A percentile compares a stretch with the other conserved stretches of the same genome.
Evolutionary conservation across 192 early-diverging fungal species (phyloP).

Genomic region (Podila minutissima): DNA sequence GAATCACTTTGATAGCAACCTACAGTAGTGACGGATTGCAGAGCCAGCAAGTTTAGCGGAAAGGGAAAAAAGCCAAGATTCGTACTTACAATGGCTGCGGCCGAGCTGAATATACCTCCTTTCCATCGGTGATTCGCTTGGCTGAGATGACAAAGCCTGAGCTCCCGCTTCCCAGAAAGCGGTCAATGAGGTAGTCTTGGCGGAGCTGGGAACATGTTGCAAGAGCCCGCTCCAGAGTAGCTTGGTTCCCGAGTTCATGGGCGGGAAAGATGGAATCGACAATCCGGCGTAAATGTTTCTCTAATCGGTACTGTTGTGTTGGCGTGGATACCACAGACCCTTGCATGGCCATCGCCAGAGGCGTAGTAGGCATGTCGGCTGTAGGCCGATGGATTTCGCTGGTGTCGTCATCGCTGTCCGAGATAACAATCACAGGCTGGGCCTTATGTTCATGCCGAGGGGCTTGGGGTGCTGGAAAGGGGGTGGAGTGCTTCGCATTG

Average conservation of each 20-base stretch:
- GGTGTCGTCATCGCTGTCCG: not conserved
- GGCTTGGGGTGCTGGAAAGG: not conserved
- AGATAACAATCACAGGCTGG: slow-evolving; percentile 11
- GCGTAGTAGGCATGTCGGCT: no score
- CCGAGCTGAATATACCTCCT: slow-evolving; percentile 3
- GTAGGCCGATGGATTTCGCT: not conserved
- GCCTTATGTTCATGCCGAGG: not conserved
- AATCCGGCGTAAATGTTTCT: not conserved
- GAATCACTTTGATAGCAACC: slow-evolving; percentile 25
- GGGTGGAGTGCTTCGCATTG: not conserved
- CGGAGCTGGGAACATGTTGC: not conserved
- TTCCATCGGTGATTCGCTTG: slow-evolving; percentile 9
- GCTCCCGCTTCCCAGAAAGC: slow-evolving; percentile 17
- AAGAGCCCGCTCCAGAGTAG: slow-evolving; percentile 4
- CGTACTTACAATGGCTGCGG: not conserved
- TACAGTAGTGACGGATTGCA: not conserved
- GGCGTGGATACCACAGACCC: no score
- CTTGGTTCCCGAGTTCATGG: not conserved
- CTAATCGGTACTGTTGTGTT: not conserved
- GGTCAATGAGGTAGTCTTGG: slow-evolving; percentile 8
- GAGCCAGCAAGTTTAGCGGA: not conserved
- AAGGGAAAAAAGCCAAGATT: not conserved
- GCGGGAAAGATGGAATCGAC: slow-evolving; percentile 18
- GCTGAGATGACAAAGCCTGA: slow-evolving; percentile 22
- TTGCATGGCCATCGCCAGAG: no score